Conservation (phyloP, 306 rosid genomes). For the Trichosanthes cucumerina region DNA sequence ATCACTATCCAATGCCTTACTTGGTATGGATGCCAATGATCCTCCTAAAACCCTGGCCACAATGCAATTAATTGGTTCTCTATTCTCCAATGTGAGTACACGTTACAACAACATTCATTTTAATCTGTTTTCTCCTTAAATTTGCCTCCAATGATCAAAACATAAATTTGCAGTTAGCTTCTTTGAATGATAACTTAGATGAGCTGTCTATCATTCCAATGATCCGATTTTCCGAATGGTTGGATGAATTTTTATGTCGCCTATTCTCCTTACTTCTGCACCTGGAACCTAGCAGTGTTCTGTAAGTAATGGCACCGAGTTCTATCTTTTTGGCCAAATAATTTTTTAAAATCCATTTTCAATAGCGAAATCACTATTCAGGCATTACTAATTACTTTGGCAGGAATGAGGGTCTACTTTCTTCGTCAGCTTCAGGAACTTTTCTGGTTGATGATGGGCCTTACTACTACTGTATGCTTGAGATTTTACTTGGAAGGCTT, state of each 20-base stretch:
- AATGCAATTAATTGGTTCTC: slow-evolving; percentile 91
- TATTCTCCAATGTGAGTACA: slow-evolving; percentile 84
- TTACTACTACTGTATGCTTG: slow-evolving; percentile 89
- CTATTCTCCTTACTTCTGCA: slow-evolving; percentile 81
- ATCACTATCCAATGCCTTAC: slow-evolving; percentile 91
- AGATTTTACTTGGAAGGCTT: slow-evolving; percentile 90
- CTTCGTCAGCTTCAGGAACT: slow-evolving; percentile 85
- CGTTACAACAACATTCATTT: background rate
- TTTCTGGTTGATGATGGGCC: slow-evolving; percentile 98
- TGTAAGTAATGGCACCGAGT: slow-evolving; percentile 44
- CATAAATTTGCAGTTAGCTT: slow-evolving; percentile 64
- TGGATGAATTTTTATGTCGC: slow-evolving; percentile 97
- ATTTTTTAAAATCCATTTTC: background rate
- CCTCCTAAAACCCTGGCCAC: slow-evolving; percentile 99
- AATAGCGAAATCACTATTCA: background rate
- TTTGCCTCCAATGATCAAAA: slow-evolving; percentile 13
- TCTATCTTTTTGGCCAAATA: background rate
- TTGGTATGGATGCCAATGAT: slow-evolving; percentile 99
- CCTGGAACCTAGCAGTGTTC: slow-evolving; percentile 89
- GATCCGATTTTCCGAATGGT: slow-evolving; percentile 90
- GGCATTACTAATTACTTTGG: slow-evolving; percentile 25
- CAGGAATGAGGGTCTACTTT: slow-evolving; percentile 88
- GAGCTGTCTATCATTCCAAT: slow-evolving; percentile 72
- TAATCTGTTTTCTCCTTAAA: background rate
- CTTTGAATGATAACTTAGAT: slow-evolving; percentile 59